Conservation (phyloP, 371 early-diverging fungal genomes). For the Mucor plumbeus region DNA sequence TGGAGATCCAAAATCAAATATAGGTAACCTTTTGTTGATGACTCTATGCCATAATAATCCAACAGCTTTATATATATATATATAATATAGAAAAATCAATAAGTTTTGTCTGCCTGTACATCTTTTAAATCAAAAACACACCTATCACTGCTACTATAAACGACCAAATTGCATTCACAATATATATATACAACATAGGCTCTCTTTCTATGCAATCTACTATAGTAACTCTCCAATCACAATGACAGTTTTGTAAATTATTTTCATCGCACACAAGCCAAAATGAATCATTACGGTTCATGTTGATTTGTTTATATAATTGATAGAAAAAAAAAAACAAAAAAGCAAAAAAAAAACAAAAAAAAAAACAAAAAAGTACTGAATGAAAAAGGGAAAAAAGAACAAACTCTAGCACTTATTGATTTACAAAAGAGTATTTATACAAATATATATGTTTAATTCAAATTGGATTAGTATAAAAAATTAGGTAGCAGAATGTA, state of each 20-base stretch:
- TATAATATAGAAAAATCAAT: neutral
- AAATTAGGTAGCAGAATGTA: neutral
- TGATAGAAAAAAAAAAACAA: neutral
- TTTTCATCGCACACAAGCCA: constrained; percentile 40
- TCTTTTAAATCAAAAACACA: constrained; percentile 14
- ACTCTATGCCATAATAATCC: constrained; percentile 30
- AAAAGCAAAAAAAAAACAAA: neutral
- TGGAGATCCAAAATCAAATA: constrained; percentile 29
- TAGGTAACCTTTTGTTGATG: constrained; percentile 20
- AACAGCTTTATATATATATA: no score
- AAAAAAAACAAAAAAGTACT: no score
- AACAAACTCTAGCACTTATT: neutral
- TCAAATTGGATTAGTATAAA: neutral
- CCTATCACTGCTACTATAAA: constrained; percentile 29
- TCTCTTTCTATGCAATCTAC: constrained; percentile 31
- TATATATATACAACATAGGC: constrained; percentile 32
- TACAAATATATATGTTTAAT: neutral
- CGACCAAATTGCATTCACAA: constrained; percentile 31
- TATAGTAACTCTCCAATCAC: constrained; percentile 44
- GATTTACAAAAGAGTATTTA: no score
- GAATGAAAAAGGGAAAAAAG: no score
- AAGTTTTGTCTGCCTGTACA: neutral
- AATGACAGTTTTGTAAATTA: constrained; percentile 31
- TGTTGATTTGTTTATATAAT: neutral
- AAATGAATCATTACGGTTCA: constrained; percentile 18